These are phyloP conservation scores for Rhodotorula paludigena DNA, from an alignment of 768 basidiomycete species.

Conservation along the genomic window DNA sequence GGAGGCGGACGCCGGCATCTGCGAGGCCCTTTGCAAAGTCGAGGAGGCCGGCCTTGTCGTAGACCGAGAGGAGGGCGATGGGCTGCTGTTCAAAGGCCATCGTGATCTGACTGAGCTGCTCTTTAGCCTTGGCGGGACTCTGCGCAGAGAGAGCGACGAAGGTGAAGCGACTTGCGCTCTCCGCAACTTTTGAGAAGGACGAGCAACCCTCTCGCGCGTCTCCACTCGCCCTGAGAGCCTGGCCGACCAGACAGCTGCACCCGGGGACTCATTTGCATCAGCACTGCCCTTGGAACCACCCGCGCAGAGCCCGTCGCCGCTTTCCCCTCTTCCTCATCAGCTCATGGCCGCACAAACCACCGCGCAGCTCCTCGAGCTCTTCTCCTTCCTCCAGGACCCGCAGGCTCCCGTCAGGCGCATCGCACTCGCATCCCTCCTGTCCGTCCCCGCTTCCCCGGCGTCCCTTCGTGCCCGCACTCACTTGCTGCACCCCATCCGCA, in stretches of 20 bases:
- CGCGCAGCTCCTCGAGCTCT: conserved; percentile 55
- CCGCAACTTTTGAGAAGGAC: too few species aligned
- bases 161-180: not conserved
- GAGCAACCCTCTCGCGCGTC: too few species aligned
- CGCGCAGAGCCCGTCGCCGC: too few species aligned
- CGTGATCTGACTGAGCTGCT: not conserved
- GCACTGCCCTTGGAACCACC: too few species aligned
- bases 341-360: conserved; percentile 14
- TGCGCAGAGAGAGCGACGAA: not conserved
- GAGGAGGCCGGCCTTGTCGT: conserved; percentile 86
- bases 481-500: conserved; percentile 27
- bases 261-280: too few species aligned
- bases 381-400: conserved; percentile 75
- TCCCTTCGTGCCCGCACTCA: not conserved
- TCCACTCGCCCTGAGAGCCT: too few species aligned
- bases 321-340: too few species aligned
- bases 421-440: conserved; percentile 73
- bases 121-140: not conserved
- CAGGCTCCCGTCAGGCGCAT: conserved; percentile 84
- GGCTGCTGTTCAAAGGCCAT: conserved; percentile 8
- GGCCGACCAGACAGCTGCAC: too few species aligned
- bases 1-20: conserved; percentile 71
- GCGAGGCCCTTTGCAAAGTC: conserved; percentile 82
- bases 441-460: not conserved
- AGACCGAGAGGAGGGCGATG: conserved; percentile 80